A percentile compares a stretch with the other conserved stretches of the same genome.
phyloP scores from a whole-genome alignment of 2,329 filamentous ascomycete genomes.

The Xylariaceae sp. region DNA sequence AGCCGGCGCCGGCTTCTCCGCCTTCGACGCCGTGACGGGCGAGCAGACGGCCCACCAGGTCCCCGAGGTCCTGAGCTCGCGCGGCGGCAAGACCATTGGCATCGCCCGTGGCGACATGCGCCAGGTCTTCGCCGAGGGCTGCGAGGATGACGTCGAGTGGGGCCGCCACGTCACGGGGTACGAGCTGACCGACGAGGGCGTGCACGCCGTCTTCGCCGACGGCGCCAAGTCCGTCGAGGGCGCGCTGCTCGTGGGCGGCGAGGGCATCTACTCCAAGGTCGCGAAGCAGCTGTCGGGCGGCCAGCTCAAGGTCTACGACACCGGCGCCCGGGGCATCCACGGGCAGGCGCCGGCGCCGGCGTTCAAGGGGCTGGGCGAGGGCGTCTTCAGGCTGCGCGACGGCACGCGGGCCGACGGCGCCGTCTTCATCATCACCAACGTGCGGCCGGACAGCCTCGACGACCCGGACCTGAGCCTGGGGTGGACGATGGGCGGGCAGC shows the following conservation, averaged over 20 bases:
- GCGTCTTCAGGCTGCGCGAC: constrained; percentile 55
- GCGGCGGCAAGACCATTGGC: constrained; percentile 56
- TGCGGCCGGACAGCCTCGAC: constrained; percentile 55
- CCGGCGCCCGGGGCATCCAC: constrained; percentile 60
- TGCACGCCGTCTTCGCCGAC: constrained; percentile 55
- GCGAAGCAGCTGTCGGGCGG: constrained; percentile 56
- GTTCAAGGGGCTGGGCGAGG: constrained; percentile 59
- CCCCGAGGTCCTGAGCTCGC: constrained; percentile 37
- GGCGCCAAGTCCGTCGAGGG: constrained; percentile 56
- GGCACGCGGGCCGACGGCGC: constrained; percentile 38
- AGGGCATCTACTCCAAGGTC: constrained; percentile 58
- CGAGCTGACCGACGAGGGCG: constrained; percentile 49
- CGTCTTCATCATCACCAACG: constrained; percentile 59
- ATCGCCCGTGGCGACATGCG: constrained; percentile 62
- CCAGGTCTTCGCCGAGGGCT: constrained; percentile 50
- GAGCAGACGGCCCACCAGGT: constrained; percentile 5
- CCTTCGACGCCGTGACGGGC: background rate
- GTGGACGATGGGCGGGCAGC: constrained; percentile 58
- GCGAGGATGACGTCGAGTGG: constrained; percentile 53
- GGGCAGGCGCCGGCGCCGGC: constrained; percentile 59
- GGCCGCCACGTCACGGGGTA: constrained; percentile 53
- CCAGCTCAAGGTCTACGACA: constrained; percentile 58
- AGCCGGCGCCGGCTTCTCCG: constrained; percentile 22
- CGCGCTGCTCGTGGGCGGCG: constrained; percentile 48
- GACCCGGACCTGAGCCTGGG: constrained; percentile 54